A percentile compares a stretch with the other conserved stretches of the same genome.
phyloP scores from a whole-genome alignment of 1,284 basidiomycete species.

The Veloporphyrellus conicus region DNA sequence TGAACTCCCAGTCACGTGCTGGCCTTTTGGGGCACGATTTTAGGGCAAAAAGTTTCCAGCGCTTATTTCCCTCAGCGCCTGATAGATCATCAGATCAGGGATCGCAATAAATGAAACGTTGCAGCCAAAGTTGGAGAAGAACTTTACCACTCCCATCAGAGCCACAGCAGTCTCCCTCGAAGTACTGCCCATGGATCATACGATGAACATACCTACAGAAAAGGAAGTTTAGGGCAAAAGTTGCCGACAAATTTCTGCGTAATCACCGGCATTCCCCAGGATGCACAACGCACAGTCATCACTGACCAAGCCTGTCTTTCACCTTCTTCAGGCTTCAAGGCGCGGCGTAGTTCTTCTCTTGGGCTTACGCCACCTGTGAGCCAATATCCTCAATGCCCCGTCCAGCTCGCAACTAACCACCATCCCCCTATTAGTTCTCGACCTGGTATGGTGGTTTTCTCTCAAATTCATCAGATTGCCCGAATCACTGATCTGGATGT shows the following conservation, averaged over 20 bases:
- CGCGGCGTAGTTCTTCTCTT: not conserved
- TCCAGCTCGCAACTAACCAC: not conserved
- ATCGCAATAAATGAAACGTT: not conserved
- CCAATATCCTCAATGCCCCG: not conserved
- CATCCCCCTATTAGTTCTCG: not conserved
- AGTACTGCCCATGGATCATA: not conserved
- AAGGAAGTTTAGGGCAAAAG: conserved; percentile 22
- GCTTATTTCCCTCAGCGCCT: conserved; percentile 18
- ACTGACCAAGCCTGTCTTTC: not conserved
- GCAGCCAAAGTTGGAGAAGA: not conserved
- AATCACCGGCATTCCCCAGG: conserved; percentile 9
- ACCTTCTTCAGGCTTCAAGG: not conserved
- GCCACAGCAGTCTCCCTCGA: no score
- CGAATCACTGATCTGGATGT: conserved; percentile 1
- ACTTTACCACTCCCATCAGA: not conserved
- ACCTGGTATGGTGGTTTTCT: not conserved
- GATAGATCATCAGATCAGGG: not conserved
- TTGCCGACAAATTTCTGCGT: conserved; percentile 12
- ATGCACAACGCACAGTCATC: not conserved
- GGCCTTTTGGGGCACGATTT: not conserved
- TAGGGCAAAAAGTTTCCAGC: conserved; percentile 1
- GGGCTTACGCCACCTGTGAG: not conserved
- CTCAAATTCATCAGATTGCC: not conserved
- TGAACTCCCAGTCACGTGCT: conserved; percentile 15
- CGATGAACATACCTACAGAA: conserved; percentile 2